Base-by-base conservation (phyloP, 2,329 filamentous ascomycete genomes). In the Paecilomyces sp. region DNA sequence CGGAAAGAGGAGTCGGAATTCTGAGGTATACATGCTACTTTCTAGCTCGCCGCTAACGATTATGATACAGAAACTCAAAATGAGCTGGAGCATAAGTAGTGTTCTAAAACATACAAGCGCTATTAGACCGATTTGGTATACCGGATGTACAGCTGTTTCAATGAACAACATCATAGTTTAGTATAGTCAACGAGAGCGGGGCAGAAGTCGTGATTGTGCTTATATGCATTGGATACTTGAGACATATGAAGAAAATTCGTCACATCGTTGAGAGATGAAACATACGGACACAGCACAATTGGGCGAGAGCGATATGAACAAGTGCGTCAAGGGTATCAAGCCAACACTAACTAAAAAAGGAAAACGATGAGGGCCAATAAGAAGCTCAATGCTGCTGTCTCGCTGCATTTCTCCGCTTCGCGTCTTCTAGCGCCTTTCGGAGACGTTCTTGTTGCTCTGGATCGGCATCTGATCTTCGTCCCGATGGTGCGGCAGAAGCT, bases 381-480 rank as follows among this genome's bases (percentile, higher is more conserved):
- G 41, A 18, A 22, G n/a, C n/a, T 47, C 18, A 47, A 15, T 47
- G 41, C n/a, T 47, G 41, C 41, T 47, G 41, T 47, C 68, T 72
- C 33, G 70, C 72, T 5, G 75, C 80, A 70, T 85, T 84, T 62
- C 82, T 75, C 70, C 74, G 77, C 72, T 83, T 84, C 8, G 82
- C 82, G 59, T 79, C 77, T 61, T 83, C 80, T 58, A 84, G 67
- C 33, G 82, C 82, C 63, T 72, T 77, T 54, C 76, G 77, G 56
- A 83, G 67, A 63, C 81, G 74, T 60, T 76, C 72, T 61, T 80
- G 74, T 65, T 80, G 80, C 61, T 79, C 77, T 12, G 68, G 64
- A 58, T 79, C 76, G 18, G 70, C 68, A 13, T 68, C 64, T 22
- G 28, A 25, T 53, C 51, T 28, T 25, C n/a, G 22, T 25, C n/a